phyloP scores from a whole-genome alignment of 257 asterid species.

The Solanum chmielewskii region DNA sequence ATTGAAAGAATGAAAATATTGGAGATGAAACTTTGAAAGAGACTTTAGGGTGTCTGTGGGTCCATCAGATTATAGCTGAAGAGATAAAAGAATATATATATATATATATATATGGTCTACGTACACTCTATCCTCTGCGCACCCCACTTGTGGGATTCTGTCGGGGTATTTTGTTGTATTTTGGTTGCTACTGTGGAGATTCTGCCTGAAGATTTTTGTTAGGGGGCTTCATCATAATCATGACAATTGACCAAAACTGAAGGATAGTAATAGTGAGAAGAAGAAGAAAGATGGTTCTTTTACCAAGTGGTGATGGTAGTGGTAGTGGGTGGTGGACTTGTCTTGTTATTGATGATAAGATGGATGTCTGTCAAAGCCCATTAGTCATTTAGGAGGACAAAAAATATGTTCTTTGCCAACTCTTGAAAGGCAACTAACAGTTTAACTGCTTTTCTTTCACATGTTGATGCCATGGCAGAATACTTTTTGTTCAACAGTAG shows the following conservation, averaged over 20 bases:
- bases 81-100: not conserved
- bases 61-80: slow-evolving; percentile 12
- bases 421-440: not conserved
- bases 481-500: not conserved
- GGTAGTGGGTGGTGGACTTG: slow-evolving; percentile 1
- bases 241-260: not conserved
- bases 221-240: slow-evolving; percentile 8
- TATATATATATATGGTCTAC: not conserved
- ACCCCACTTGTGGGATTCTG: not conserved
- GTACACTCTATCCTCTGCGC: not conserved
- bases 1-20: slow-evolving; percentile 2
- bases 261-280: not conserved
- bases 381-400: not conserved
- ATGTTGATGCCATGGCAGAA: not conserved
- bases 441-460: not conserved
- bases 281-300: not conserved
- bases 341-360: not conserved
- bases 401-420: not conserved
- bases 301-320: not conserved
- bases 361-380: not conserved
- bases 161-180: too few species aligned
- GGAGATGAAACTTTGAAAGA: slow-evolving; percentile 19
- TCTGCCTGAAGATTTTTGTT: slow-evolving; percentile 17
- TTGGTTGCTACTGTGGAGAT: slow-evolving; percentile 15
- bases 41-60: slow-evolving; percentile 20